A percentile compares a stretch with the other conserved stretches of the same genome.
phyloP scores from a whole-genome alignment of 108 stramenopile species.

The Pseudonitzschia pungens region DNA sequence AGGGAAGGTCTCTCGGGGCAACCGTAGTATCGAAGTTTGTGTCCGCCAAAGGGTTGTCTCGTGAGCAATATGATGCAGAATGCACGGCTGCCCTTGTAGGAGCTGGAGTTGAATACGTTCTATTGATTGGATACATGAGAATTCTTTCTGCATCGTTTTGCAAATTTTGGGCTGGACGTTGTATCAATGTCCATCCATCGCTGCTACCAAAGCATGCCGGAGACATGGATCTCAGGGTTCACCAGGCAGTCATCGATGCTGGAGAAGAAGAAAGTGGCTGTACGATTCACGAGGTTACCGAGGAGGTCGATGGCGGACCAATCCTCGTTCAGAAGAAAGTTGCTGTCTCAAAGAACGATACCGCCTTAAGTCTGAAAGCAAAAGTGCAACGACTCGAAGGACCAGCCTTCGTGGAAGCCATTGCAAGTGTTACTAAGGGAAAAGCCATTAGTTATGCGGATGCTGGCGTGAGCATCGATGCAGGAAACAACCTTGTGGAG shows the following conservation, averaged over 20 bases:
- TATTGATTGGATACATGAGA: conserved; percentile 99
- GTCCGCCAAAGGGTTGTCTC: conserved; percentile 75
- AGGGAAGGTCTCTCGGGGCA: conserved; percentile 82
- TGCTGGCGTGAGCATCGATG: conserved; percentile 96
- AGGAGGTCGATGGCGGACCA: conserved; percentile 96
- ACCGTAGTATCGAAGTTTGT: conserved; percentile 84
- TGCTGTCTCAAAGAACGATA: conserved; percentile 79
- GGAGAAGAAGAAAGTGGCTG: conserved; percentile 92
- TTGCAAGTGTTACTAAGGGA: conserved; percentile 67
- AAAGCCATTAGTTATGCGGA: conserved; percentile 90
- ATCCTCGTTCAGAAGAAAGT: conserved; percentile 90
- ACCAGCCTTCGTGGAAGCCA: conserved; percentile 93
- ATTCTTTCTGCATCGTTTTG: conserved; percentile 90
- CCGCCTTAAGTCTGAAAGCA: conserved; percentile 93
- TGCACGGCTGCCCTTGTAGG: conserved; percentile 86
- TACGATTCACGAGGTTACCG: conserved; percentile 97
- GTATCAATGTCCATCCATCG: conserved; percentile 98
- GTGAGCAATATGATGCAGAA: conserved; percentile 92
- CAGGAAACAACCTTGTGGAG: conserved; percentile 94
- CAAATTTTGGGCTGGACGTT: conserved; percentile 88
- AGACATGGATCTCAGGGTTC: conserved; percentile 97
- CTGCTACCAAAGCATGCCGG: conserved; percentile 98
- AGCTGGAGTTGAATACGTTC: conserved; percentile 91
- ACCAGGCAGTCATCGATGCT: conserved; percentile 96
- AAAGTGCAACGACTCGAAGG: conserved; percentile 97